Base-by-base conservation (phyloP, 306 rosid species). In the Comarum palustre region DNA sequence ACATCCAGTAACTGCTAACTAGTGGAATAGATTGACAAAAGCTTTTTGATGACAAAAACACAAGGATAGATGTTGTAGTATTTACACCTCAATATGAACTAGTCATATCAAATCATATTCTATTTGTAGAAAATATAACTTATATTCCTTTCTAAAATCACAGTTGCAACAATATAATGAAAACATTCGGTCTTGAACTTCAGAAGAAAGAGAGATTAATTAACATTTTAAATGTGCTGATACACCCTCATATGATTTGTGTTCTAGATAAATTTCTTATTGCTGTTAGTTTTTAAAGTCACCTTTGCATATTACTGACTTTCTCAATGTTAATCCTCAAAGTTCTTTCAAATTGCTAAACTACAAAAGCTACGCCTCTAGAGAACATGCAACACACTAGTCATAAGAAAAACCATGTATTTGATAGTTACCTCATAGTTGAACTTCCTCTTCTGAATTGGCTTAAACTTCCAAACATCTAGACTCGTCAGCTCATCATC, bases 401-500 rank as follows among this genome's bases (percentile, higher is more conserved):
- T 42, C 46, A 42, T 42, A 36, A 9, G 13, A 36, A 22, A 61
- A 34, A 31, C 22, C 32, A 6, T 45, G 14, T 62, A 8, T 20
- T 52, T 9, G 32, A 75, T 66, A 61, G 42, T 62, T 87, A 93
- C 98, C 98, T 91, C 98, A 42, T 93, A 93, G 80, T 75, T 85
- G 87, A 91, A 91, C 85, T 91, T 93, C 82, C 98, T 92, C 79
- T 82, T 89, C 57, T 93, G 98, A 72, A 93, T 82, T 69, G 98
- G 91, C 82, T 89, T 91, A 80, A 93, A 93, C 76, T 89, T 93
- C 79, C 97, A 86, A 70, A 91, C 98, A 86, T 93, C 98, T 74
- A 91, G 78, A 82, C 91, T 93, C 25, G 97, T 93, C 62, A 93
- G 80, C 74, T 93, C 98, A 65, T 93, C 98, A 80, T 93, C 98